phyloP scores from a whole-genome alignment of 306 rosid species.

The Corylus heterophylla region DNA sequence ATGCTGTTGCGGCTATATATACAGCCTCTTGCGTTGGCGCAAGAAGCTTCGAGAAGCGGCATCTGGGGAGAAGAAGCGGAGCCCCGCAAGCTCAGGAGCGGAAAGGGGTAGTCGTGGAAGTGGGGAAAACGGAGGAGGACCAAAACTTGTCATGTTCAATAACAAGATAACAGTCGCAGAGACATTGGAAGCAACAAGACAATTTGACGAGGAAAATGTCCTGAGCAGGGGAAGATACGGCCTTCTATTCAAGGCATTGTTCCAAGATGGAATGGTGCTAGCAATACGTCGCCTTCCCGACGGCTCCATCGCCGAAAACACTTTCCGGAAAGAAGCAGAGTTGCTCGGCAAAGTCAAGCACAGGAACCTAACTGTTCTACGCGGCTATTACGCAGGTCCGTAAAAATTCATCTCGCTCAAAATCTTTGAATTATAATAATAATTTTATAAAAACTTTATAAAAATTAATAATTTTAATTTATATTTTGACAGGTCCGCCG shows the following conservation, averaged over 20 bases:
- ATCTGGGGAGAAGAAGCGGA: conserved; percentile 66
- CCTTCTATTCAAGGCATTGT: conserved; percentile 71
- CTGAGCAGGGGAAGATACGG: conserved; percentile 76
- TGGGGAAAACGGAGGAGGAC: conserved; percentile 70
- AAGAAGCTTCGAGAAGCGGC: conserved; percentile 65
- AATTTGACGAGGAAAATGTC: conserved; percentile 83
- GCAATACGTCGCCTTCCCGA: conserved; percentile 71
- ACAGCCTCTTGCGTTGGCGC: conserved; percentile 78
- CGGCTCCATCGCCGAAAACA: conserved; percentile 45
- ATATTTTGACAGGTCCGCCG: conserved; percentile 25
- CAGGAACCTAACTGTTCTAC: conserved; percentile 62
- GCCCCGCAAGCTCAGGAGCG: conserved; percentile 65
- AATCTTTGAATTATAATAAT: too few relatives aligned
- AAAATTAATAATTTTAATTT: too few relatives aligned
- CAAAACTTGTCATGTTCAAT: conserved; percentile 75
- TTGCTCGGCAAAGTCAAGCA: conserved; percentile 73
- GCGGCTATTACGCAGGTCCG: conserved; percentile 70
- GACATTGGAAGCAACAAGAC: conserved; percentile 81
- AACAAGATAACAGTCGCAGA: conserved; percentile 71
- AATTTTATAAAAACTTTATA: too few relatives aligned
- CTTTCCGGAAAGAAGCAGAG: conserved; percentile 75
- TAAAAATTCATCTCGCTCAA: too few relatives aligned
- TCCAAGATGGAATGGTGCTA: conserved; percentile 72
- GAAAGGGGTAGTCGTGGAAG: conserved; percentile 56
- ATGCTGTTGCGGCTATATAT: conserved; percentile 71